phyloP scores from a whole-genome alignment of 177 flowering plant species.

The Telopea speciosissima region DNA sequence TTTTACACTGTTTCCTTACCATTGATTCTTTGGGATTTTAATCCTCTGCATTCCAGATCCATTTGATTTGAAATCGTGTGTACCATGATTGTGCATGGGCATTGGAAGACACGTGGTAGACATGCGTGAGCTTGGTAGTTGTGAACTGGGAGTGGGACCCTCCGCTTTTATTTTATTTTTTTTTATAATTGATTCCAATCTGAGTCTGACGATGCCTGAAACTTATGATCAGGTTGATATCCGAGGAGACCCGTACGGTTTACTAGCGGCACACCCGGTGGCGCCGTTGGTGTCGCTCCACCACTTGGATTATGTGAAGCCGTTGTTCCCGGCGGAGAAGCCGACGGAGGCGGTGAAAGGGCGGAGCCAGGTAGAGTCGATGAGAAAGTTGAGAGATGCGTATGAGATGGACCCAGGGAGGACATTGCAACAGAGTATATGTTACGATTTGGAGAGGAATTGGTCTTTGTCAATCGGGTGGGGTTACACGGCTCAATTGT shows the following conservation, averaged over 20 bases:
- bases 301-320: slow-evolving; percentile 50
- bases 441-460: slow-evolving; percentile 38
- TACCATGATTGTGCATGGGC: too few species aligned
- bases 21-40: too few species aligned
- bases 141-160: too few species aligned
- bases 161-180: too few species aligned
- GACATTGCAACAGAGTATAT: slow-evolving; percentile 45
- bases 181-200: too few species aligned
- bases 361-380: slow-evolving; percentile 23
- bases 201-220: too few species aligned
- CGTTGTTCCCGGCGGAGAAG: slow-evolving; percentile 30
- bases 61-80: too few species aligned
- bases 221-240: slow-evolving; percentile 40
- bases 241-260: slow-evolving; percentile 48
- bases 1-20: too few species aligned
- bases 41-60: too few species aligned
- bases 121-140: too few species aligned
- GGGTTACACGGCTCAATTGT: slow-evolving; percentile 58
- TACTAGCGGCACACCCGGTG: slow-evolving; percentile 62
- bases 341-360: slow-evolving; percentile 13
- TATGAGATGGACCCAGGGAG: slow-evolving; percentile 42
- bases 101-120: too few species aligned
- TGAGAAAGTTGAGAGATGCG: slow-evolving; percentile 28
- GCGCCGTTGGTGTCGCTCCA: slow-evolving; percentile 66
- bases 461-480: slow-evolving; percentile 59